Conservation (phyloP, 805 yeast genomes). For the Cyberlindnera bimundalis region DNA sequence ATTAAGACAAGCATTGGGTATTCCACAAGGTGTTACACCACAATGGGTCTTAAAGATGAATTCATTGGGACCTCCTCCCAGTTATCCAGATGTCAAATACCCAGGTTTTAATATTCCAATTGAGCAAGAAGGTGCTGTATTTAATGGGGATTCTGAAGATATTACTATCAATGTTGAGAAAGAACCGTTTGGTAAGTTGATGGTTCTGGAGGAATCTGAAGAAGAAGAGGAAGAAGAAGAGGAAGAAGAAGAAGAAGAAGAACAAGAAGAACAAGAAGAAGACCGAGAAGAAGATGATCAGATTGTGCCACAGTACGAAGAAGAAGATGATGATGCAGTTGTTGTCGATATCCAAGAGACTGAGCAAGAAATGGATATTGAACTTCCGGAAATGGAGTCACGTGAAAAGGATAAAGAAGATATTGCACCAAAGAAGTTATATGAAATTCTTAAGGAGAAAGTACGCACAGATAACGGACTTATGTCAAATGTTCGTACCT, state of each 20-base stretch:
- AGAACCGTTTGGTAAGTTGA: constrained; percentile 32
- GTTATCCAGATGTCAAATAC: constrained; percentile 62
- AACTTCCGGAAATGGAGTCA: constrained; percentile 12
- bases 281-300: constrained; percentile 29
- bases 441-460: constrained; percentile 25
- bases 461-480: constrained; percentile 12
- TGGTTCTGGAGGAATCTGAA: constrained; percentile 26
- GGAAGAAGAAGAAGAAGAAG: constrained; percentile 20
- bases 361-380: constrained; percentile 16
- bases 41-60: constrained; percentile 81
- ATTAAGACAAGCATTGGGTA: constrained; percentile 66
- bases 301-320: constrained; percentile 10
- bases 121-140: constrained; percentile 33
- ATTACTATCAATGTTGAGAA: constrained; percentile 14
- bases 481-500: constrained; percentile 20
- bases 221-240: constrained; percentile 25
- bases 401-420: constrained; percentile 10
- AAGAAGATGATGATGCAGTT: constrained; percentile 9
- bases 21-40: constrained; percentile 45
- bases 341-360: constrained; percentile 10
- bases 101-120: constrained; percentile 49
- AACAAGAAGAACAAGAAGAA: too few species aligned
- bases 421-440: constrained; percentile 24
- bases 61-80: constrained; percentile 77
- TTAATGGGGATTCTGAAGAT: constrained; percentile 14